Base-by-base conservation (phyloP, 116 monocot species). In the Papilionanthe hybrid region DNA sequence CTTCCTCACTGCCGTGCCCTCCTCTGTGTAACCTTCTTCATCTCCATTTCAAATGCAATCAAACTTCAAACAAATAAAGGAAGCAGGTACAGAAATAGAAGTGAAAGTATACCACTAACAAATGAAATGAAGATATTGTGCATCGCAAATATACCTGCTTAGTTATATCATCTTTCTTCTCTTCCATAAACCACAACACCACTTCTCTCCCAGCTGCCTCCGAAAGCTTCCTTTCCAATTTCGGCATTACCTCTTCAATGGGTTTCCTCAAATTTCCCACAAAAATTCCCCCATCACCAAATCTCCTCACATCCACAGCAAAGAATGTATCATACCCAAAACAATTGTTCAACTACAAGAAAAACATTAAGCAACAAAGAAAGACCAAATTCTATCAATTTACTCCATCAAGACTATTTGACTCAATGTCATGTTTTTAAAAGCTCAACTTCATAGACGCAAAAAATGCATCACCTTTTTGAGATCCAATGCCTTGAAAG, bases 241-340 rank as follows among this genome's bases (percentile, higher is more conserved):
- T 92, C 0, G 94, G 94, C 69, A 79, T 78, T 6, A 95, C 92
- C 78, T 92, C 89, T 55, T 92, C 90, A 27, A 92, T 83, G 3
- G 94, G 92, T 72, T 80, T 90, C 72, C 94, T 82, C 89, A 95
- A 73, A 82, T 92, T 95, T 37, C 94, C 94, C 47, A 92, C 56
- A 78, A 94, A 94, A 27, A 94, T 94, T n/a, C 94, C 90, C 0
- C 92, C 94, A 78, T 92, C 92, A 4, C 92, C 92, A 69, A 92
- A 92, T 84, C 94, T 94, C 87, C 94, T 82, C 28, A 84, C 92
- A 77, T 95, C 94, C 41, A 90, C 90, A 11, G 90, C 90, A 75
- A 95, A 95, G 86, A 95, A 95, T 22, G 94, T 87, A 76, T 95
- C 92, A 67, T 47, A 95, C 27, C 90, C 94, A 80, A 95, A 95